Evolutionary conservation across 2,329 filamentous ascomycete genomes (phyloP).

Genomic region (Capronia epimyces): DNA sequence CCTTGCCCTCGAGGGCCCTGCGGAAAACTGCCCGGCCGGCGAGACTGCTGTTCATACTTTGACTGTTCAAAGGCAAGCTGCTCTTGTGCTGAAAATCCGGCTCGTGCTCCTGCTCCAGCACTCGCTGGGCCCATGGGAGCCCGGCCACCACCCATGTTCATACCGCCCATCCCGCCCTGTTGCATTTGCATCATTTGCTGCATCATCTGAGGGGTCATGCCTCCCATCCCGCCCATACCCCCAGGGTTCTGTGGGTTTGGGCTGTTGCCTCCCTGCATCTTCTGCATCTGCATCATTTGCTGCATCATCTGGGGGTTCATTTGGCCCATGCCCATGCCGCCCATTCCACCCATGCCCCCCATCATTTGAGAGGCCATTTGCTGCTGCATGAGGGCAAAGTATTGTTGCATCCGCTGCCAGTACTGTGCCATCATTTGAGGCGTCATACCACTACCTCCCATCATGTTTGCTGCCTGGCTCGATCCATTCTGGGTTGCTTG

Average conservation of each 20-base stretch:
- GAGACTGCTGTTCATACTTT: conserved; percentile 65
- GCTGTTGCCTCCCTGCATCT: conserved; percentile 36
- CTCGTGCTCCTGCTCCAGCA: conserved; percentile 42
- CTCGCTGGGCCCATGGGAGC: conserved; percentile 23
- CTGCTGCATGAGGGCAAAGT: conserved; percentile 91
- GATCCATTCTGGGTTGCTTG: conserved; percentile 41
- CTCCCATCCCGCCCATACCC: conserved; percentile 27
- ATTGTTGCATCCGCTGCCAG: conserved; percentile 97
- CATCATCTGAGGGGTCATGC: conserved; percentile 40
- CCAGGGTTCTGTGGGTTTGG: conserved; percentile 28
- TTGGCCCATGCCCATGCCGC: conserved; percentile 32
- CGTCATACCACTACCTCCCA: conserved; percentile 62
- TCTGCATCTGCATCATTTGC: conserved; percentile 63
- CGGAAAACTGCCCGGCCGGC: conserved; percentile 41
- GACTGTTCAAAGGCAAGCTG: conserved; percentile 72
- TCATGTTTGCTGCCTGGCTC: conserved; percentile 27
- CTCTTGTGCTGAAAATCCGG: conserved; percentile 59
- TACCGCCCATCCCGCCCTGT: conserved; percentile 37
- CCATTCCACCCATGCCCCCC: conserved; percentile 57
- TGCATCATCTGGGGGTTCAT: conserved; percentile 45
- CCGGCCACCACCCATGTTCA: conserved; percentile 29
- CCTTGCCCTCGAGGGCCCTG: conserved; percentile 22
- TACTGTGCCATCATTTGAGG: conserved; percentile 98
- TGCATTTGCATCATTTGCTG: conserved; percentile 53
- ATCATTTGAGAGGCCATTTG: conserved; percentile 67